Evolutionary conservation across 202 grass and related monocot genomes (phyloP), one percentile per base, ranked within the genome.

Genomic region (Carex arenaria): DNA sequence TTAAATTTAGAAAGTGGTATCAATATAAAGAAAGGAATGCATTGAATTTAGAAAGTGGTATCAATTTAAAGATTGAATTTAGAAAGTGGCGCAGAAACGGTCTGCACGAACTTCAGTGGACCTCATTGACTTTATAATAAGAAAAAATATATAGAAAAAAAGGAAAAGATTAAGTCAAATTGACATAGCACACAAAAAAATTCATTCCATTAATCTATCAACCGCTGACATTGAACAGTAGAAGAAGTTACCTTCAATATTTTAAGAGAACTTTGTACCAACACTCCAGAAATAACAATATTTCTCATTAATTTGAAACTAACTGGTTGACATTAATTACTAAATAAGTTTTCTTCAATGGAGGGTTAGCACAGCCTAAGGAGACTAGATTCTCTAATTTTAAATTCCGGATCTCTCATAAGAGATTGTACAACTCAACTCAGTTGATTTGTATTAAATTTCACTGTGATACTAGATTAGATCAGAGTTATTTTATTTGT

Each of bases 31-130:
- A 4, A 77, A n/a, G 28, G 2, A 9, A 78, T 78, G 53, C 73
- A 78, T 78, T 78, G 53, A 12, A 78, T 78, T 59, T 60, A 12
- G 15, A n/a, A n/a, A n/a, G n/a, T 9, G 7, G 52, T 77, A 77
- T 26, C 72, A 57, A 17, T 5, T 34, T 10, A 14, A 77, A n/a
- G 28, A 4, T 78, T 78, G 53, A 12, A 78, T 78, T 59, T 60
- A 12, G 15, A 34, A 36, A 77, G 23, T 18, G 28, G 7, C 10
- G 36, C 4, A 20, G 5, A 71, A 71, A 77, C 72, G 14, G 9
- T 56, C 14, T 77, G 52, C 72, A 57, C 52, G 52, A 57, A 55
- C 17, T 56, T 77, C 72, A 57, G 28, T 77, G 72, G 26, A 36
- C 18, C 2, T 13, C 28, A 15, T 77, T 77, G 72, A 57, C 72